A percentile compares a stretch with the other conserved stretches of the same genome.
These are phyloP conservation scores for Tricholoma bakamatsutake DNA, from an alignment of 768 basidiomycete species.

Conservation along the genomic window DNA sequence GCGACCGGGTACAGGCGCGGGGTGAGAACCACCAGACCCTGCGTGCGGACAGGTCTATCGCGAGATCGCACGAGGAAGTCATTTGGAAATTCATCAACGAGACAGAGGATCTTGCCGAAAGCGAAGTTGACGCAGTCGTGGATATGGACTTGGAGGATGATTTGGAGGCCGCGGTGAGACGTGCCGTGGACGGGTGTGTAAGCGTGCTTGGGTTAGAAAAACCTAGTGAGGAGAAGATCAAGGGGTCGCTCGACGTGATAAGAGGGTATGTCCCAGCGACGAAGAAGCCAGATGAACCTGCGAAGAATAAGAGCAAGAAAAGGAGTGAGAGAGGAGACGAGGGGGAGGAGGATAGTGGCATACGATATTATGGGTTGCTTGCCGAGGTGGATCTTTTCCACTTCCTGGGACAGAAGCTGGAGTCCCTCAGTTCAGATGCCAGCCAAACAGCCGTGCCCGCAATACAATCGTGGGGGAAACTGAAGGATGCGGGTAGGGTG, in stretches of 20 bases:
- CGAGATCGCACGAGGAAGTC: conserved; percentile 66
- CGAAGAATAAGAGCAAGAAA: neutral
- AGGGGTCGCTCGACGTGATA: conserved; percentile 46
- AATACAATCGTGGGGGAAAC: conserved; percentile 39
- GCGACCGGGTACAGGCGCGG: conserved; percentile 64
- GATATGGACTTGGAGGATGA: conserved; percentile 53
- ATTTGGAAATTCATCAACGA: conserved; percentile 73
- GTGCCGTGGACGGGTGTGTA: conserved; percentile 55
- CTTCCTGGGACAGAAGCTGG: conserved; percentile 40
- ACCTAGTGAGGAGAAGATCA: conserved; percentile 53
- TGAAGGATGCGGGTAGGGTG: conserved; percentile 45
- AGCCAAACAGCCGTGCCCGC: conserved; percentile 25
- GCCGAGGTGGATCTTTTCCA: conserved; percentile 62
- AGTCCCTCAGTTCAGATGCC: conserved; percentile 12
- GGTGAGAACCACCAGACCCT: conserved; percentile 87
- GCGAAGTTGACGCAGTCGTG: conserved; percentile 54
- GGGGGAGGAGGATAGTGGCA: conserved; percentile 16
- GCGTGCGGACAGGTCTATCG: conserved; percentile 40
- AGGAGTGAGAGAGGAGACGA: conserved; percentile 20
- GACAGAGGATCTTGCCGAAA: conserved; percentile 50
- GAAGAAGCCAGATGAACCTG: conserved; percentile 21
- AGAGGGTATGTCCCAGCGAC: conserved; percentile 33
- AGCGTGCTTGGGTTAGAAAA: conserved; percentile 44
- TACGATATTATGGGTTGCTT: conserved; percentile 76
- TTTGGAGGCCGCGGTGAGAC: conserved; percentile 47